A percentile compares a stretch with the other conserved stretches of the same genome.
These are phyloP conservation scores for Moesziomyces sp. DNA, from an alignment of 1,284 basidiomycete genomes.

Conservation along the genomic window DNA sequence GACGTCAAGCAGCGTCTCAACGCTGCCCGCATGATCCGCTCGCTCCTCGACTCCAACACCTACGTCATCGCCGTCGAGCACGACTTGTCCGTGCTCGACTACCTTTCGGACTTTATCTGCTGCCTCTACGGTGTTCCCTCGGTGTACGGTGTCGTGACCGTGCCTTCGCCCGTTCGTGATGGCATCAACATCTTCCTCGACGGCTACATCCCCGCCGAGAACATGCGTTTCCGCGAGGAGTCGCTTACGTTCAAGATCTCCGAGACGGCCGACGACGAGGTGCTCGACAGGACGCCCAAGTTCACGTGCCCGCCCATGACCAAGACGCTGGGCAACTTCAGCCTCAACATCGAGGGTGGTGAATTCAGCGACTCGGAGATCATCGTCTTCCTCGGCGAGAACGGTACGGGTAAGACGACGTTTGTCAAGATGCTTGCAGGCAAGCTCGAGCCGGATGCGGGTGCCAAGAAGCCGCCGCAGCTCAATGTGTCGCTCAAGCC, in stretches of 20 bases:
- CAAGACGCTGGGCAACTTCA: slow-evolving; percentile 66
- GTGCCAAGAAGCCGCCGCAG: slow-evolving; percentile 62
- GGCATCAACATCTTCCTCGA: slow-evolving; percentile 68
- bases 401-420: slow-evolving; percentile 67
- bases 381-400: slow-evolving; percentile 67
- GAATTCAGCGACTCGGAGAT: slow-evolving; percentile 66
- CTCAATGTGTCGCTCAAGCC: slow-evolving; percentile 67
- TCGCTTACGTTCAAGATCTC: slow-evolving; percentile 67
- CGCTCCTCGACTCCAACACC: slow-evolving; percentile 63
- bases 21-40: slow-evolving; percentile 64
- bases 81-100: slow-evolving; percentile 67
- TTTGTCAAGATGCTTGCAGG: slow-evolving; percentile 68
- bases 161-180: slow-evolving; percentile 65
- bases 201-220: slow-evolving; percentile 67
- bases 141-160: slow-evolving; percentile 67
- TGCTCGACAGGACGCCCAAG: slow-evolving; percentile 56
- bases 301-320: slow-evolving; percentile 65
- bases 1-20: slow-evolving; percentile 68
- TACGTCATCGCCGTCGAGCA: slow-evolving; percentile 68
- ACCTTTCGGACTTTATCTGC: slow-evolving; percentile 68
- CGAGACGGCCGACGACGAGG: slow-evolving; percentile 65
- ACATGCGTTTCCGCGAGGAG: slow-evolving; percentile 68
- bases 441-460: slow-evolving; percentile 64
- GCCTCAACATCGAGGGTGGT: slow-evolving; percentile 63
- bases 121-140: slow-evolving; percentile 67